Conservation (phyloP, 495 filamentous ascomycete species). For the Aspergillus haitiensis region DNA sequence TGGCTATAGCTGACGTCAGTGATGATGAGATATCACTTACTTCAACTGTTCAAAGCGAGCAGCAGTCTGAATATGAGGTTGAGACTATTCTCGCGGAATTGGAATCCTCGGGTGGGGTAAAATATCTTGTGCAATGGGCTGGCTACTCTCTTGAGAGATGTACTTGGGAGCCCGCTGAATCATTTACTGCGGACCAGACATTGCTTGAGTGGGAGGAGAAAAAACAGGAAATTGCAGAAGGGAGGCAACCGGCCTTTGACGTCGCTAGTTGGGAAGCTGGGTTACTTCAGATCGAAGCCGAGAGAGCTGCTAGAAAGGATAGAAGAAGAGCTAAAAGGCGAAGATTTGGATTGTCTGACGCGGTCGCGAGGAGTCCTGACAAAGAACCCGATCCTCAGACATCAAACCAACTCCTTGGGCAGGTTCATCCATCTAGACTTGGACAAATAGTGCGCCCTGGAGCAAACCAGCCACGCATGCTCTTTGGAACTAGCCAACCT, state of each 20-base stretch:
- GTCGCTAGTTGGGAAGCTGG: constrained; percentile 45
- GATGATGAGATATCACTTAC: constrained; percentile 62
- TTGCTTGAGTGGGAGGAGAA: constrained; percentile 55
- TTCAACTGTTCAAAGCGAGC: constrained; percentile 53
- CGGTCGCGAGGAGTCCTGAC: not conserved
- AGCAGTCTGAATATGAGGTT: constrained; percentile 42
- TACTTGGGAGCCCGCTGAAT: constrained; percentile 64
- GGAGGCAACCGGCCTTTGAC: constrained; percentile 48
- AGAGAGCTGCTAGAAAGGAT: constrained; percentile 43
- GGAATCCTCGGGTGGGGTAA: constrained; percentile 32
- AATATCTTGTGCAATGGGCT: constrained; percentile 68
- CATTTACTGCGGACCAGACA: constrained; percentile 51
- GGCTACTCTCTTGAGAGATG: constrained; percentile 57
- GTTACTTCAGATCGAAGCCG: constrained; percentile 22
- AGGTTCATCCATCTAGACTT: constrained; percentile 2
- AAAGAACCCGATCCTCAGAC: not conserved
- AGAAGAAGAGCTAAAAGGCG: constrained; percentile 49
- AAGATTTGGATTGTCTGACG: constrained; percentile 31
- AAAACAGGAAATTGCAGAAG: constrained; percentile 44
- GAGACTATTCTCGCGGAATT: constrained; percentile 53
- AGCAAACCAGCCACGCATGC: constrained; percentile 9
- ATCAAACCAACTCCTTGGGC: not conserved
- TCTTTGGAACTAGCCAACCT: constrained; percentile 17
- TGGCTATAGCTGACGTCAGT: constrained; percentile 34
- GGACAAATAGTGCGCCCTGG: not conserved